Percentiles rank a stretch among this genome's conserved stretches.
phyloP scores from a whole-genome alignment of 495 filamentous ascomycete genomes.

The Aeminium ludgeri region DNA sequence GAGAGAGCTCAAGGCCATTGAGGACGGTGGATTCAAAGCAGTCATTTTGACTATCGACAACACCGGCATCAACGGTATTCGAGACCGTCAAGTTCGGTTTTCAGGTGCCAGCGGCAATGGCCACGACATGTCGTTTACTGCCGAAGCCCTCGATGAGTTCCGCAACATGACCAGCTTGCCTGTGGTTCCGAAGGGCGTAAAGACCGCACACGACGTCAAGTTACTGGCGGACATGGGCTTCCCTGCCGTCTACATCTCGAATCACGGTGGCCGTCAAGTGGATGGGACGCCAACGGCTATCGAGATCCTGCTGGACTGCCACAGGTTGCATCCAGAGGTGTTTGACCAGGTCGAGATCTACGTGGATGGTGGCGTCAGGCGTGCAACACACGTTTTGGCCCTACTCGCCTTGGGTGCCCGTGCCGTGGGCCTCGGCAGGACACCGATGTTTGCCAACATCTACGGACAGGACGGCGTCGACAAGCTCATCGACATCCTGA shows the following conservation, averaged over 20 bases:
- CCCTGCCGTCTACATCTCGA: too few species aligned
- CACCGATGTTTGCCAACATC: slow-evolving; percentile 7
- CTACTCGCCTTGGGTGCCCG: slow-evolving; percentile 8
- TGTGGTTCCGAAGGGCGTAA: too few species aligned
- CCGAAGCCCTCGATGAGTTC: too few species aligned
- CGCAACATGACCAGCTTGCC: too few species aligned
- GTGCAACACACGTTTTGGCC: slow-evolving; percentile 11
- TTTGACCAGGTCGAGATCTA: slow-evolving; percentile 44
- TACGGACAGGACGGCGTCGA: slow-evolving; percentile 14
- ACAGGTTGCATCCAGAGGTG: slow-evolving; percentile 38
- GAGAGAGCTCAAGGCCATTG: slow-evolving; percentile 20
- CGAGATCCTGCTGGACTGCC: slow-evolving; percentile 43
- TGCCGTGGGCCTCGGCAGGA: slow-evolving; percentile 11
- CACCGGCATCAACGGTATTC: slow-evolving; percentile 23
- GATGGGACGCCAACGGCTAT: slow-evolving; percentile 46
- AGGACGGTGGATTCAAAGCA: slow-evolving; percentile 24
- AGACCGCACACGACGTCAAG: too few species aligned
- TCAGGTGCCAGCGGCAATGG: too few species aligned
- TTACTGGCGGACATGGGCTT: too few species aligned
- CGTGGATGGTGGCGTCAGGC: slow-evolving; percentile 34
- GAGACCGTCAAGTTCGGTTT: too few species aligned
- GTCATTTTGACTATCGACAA: slow-evolving; percentile 24
- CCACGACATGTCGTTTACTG: too few species aligned
- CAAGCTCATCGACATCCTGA: slow-evolving; percentile 16
- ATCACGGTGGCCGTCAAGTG: too few species aligned